These are phyloP conservation scores for Crataegus laevigata DNA, from an alignment of 306 rosid species.

Conservation along the genomic window DNA sequence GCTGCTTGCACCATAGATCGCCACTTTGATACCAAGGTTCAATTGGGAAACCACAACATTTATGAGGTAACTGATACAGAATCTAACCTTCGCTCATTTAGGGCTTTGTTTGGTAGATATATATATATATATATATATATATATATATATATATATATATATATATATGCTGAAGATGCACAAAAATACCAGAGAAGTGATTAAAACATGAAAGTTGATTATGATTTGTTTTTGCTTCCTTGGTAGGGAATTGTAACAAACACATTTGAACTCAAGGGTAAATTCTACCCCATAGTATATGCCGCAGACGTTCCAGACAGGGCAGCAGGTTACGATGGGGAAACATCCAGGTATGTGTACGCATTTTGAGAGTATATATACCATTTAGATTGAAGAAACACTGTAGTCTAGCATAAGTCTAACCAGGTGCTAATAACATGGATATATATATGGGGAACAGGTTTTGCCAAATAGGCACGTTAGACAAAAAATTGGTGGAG, in stretches of 20 bases:
- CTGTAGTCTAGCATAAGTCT: too few relatives aligned
- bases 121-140: too few relatives aligned
- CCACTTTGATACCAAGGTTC: not conserved
- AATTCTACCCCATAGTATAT: constrained; percentile 28
- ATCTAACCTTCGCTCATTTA: not conserved
- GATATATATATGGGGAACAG: constrained; percentile 2
- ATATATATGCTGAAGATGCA: too few relatives aligned
- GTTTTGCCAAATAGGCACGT: not conserved
- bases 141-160: too few relatives aligned
- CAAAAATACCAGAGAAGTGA: not conserved
- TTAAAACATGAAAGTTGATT: not conserved
- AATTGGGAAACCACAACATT: not conserved
- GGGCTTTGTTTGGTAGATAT: too few relatives aligned
- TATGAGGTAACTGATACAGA: not conserved
- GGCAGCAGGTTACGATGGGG: not conserved
- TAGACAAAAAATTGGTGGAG: constrained; percentile 21
- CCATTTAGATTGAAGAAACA: not conserved
- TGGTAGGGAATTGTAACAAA: constrained; percentile 44
- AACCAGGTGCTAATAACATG: too few relatives aligned
- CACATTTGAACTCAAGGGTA: constrained; percentile 23
- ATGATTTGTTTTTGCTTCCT: not conserved
- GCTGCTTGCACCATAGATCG: not conserved
- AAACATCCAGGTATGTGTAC: constrained; percentile 25
- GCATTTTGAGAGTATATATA: not conserved
- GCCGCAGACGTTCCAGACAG: constrained; percentile 40